Evolutionary conservation across 257 asterid genomes (phyloP), one percentile per base, ranked within the genome.

Genomic region (Asclepias syriaca): DNA sequence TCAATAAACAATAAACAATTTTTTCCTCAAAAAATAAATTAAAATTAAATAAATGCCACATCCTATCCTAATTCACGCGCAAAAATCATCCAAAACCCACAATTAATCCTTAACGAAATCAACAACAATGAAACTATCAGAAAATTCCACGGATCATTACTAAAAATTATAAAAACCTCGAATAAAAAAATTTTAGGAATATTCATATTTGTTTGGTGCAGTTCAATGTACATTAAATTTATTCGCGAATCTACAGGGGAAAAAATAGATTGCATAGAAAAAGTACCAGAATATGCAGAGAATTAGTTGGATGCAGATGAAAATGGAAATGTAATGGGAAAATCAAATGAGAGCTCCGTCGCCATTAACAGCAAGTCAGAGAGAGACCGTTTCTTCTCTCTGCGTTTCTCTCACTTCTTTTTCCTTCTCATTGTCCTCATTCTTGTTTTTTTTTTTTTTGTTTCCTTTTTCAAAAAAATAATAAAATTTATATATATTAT

Each of bases 321-420:
- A 77, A 64, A 72, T n/a, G 55, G 19, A 65, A 73, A 39, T 9
- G 68, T 32, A 16, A 60, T 29, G 67, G 49, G 61, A 37, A 24
- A 68, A 68, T 68, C 68, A 43, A 58, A 64, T 53, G 53, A 65
- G 65, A 73, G 55, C 67, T 65, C 78, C 29, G 75, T 48, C 78
- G 72, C 82, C 78, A 78, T 73, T 43, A 55, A 53, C 77, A 55
- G 50, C 50, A 40, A 60, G 69, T 60, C 66, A 56, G 74, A 64
- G 27, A 74, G 64, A 68, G 69, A 69, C 72, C 71, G 78, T 73
- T 78, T 69, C 78, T 60, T 65, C 43, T 40, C 72, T 73, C 63
- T 50, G 69, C 37, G 21, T 37, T 59, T 60, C 56, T 27, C 69
- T 24, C 67, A 51, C 49, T 39, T 19, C 11, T 48, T 6, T 40